These are phyloP conservation scores for Aspergillus transmontanensis DNA, from an alignment of 2,329 filamentous ascomycete species.

Conservation along the genomic window DNA sequence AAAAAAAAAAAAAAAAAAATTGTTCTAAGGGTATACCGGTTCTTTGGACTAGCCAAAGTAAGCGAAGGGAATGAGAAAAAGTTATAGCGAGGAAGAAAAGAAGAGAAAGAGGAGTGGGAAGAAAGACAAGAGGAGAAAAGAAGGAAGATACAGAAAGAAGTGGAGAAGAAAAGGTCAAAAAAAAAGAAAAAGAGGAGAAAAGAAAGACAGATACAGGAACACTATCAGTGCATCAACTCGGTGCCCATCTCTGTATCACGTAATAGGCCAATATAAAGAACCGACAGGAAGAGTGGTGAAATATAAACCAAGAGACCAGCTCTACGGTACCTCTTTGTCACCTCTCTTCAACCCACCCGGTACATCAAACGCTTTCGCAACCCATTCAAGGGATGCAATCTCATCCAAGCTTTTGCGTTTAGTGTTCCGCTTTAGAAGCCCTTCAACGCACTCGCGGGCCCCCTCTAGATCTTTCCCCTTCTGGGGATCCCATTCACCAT, in stretches of 20 bases:
- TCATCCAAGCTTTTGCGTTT: slow-evolving; percentile 75
- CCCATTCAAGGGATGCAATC: slow-evolving; percentile 74
- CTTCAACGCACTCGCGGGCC: slow-evolving; percentile 80
- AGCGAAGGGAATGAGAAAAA: slow-evolving; percentile 7
- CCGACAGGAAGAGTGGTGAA: slow-evolving; percentile 4
- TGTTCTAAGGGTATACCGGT: slow-evolving; percentile 16
- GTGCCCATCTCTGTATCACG: slow-evolving; percentile 14
- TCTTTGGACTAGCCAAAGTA: slow-evolving; percentile 9
- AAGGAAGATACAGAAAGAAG: neutral
- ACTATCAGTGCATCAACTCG: slow-evolving; percentile 4
- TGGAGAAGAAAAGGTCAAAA: slow-evolving; percentile 1
- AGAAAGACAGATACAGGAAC: slow-evolving; percentile 1
- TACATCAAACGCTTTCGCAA: slow-evolving; percentile 71
- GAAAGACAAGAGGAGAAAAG: slow-evolving; percentile 2
- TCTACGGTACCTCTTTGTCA: slow-evolving; percentile 54
- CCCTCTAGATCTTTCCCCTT: slow-evolving; percentile 68
- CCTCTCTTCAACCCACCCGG: slow-evolving; percentile 58
- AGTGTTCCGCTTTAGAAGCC: slow-evolving; percentile 77
- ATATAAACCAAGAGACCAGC: slow-evolving; percentile 27
- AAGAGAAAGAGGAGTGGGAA: slow-evolving; percentile 6
- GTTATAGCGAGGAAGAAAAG: neutral
- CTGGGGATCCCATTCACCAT: slow-evolving; percentile 81
- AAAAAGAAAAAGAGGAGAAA: slow-evolving; percentile 3
- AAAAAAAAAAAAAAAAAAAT: neutral
- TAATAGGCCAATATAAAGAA: slow-evolving; percentile 7